Conservation (phyloP, 2,329 filamentous ascomycete genomes). For the Colletotrichum orbiculare region DNA sequence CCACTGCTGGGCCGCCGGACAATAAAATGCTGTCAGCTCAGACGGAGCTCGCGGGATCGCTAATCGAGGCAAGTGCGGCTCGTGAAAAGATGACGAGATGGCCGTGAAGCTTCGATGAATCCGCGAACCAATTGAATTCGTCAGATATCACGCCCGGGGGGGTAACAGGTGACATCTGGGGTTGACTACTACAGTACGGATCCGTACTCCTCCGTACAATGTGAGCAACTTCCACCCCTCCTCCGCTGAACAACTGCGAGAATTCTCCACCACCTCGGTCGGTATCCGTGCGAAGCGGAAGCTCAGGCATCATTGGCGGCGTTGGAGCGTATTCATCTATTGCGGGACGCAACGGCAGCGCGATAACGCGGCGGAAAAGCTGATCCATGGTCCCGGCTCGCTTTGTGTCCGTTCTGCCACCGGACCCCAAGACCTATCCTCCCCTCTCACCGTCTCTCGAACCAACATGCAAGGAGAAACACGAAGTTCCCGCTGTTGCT, state of each 20-base stretch:
- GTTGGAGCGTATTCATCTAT: not conserved
- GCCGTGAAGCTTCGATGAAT: not conserved
- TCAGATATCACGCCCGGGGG: slow-evolving; percentile 9
- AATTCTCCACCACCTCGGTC: slow-evolving; percentile 7
- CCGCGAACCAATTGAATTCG: not conserved
- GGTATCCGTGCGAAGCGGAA: slow-evolving; percentile 12
- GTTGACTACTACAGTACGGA: not conserved
- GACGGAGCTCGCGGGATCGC: not conserved
- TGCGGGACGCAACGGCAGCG: not conserved
- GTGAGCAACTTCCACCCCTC: no score
- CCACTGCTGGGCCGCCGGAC: no score
- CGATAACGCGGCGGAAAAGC: slow-evolving; percentile 2
- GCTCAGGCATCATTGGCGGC: not conserved
- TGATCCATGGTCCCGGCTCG: slow-evolving; percentile 9
- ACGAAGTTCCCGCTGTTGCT: slow-evolving; percentile 32
- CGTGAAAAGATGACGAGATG: not conserved
- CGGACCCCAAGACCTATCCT: no score
- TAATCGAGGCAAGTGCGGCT: not conserved
- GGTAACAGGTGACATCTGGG: slow-evolving; percentile 21
- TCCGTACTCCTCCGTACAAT: not conserved
- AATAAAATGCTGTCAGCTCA: no score
- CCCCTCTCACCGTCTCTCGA: slow-evolving; percentile 32
- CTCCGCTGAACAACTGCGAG: slow-evolving; percentile 3
- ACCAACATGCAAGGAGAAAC: slow-evolving; percentile 25
- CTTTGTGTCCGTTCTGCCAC: no score